Conservation (phyloP, 441 rosid genomes). For the Erodium texanum region DNA sequence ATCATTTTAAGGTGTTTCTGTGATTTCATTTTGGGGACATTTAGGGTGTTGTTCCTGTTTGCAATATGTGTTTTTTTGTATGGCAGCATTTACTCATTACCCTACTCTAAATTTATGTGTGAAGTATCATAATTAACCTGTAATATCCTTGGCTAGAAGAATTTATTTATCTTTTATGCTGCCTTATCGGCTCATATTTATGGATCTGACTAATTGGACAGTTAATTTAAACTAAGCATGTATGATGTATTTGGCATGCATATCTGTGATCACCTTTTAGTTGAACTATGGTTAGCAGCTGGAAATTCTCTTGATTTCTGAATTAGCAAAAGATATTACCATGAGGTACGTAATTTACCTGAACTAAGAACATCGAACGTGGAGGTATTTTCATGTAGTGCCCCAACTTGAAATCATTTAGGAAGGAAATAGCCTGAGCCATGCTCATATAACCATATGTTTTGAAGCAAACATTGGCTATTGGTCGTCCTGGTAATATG, state of each 20-base stretch:
- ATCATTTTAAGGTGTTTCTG: not conserved
- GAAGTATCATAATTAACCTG: not conserved
- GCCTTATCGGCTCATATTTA: not conserved
- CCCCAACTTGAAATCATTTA: slow-evolving; percentile 77
- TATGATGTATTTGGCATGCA: not conserved
- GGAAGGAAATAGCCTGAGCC: slow-evolving; percentile 79
- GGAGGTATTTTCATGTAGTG: slow-evolving; percentile 97
- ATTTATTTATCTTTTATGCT: not conserved
- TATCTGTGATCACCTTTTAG: not conserved
- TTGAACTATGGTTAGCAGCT: not conserved
- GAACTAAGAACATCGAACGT: slow-evolving; percentile 81
- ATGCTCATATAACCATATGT: slow-evolving; percentile 73
- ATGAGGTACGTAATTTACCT: slow-evolving; percentile 24
- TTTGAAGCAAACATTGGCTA: slow-evolving; percentile 87
- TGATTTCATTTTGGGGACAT: not conserved
- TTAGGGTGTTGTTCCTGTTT: not conserved
- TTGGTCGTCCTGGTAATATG: slow-evolving; percentile 73
- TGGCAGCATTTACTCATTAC: not conserved
- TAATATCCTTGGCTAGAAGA: not conserved
- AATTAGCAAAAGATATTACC: no score
- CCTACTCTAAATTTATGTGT: not conserved
- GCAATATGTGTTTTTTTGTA: not conserved
- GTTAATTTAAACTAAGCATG: not conserved
- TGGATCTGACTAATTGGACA: not conserved
- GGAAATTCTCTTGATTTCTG: not conserved